Percentiles rank a stretch among this genome's conserved stretches.
Evolutionary conservation across 805 yeast species (phyloP).

Genomic region (Wickerhamomyces ciferrii): DNA sequence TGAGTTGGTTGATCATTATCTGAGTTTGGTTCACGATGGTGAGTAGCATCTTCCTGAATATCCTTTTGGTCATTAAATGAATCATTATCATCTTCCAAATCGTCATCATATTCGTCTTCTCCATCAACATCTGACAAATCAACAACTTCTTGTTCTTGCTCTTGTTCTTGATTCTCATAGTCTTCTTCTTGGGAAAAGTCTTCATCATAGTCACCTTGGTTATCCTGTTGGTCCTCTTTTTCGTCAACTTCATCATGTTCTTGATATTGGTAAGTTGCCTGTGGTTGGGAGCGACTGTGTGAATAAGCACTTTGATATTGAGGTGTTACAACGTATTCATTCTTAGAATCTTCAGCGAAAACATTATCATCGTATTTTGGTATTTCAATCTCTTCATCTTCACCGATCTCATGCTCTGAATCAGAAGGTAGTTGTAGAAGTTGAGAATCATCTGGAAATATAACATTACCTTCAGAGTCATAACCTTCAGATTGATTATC

Average conservation of each 20-base stretch:
- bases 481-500: conserved; percentile 4
- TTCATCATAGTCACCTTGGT: background rate
- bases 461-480: conserved; percentile 7
- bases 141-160: conserved; percentile 1
- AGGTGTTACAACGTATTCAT: conserved; percentile 6
- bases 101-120: background rate
- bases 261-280: background rate
- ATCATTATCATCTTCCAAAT: background rate
- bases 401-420: conserved; percentile 1
- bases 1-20: no score
- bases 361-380: conserved; percentile 7
- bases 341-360: conserved; percentile 5
- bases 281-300: background rate
- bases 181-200: background rate
- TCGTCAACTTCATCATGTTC: no score
- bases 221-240: no score
- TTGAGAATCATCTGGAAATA: conserved; percentile 4
- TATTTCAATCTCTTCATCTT: conserved; percentile 3
- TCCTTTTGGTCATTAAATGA: background rate
- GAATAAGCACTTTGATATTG: conserved; percentile 9
- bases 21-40: no score
- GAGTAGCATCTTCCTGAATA: background rate
- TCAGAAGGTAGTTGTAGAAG: conserved; percentile 7
- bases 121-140: background rate
- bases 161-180: background rate